A percentile compares a stretch with the other conserved stretches of the same genome.
Evolutionary conservation across 495 filamentous ascomycete genomes (phyloP).

Genomic region (Podospora pseudocomata): DNA sequence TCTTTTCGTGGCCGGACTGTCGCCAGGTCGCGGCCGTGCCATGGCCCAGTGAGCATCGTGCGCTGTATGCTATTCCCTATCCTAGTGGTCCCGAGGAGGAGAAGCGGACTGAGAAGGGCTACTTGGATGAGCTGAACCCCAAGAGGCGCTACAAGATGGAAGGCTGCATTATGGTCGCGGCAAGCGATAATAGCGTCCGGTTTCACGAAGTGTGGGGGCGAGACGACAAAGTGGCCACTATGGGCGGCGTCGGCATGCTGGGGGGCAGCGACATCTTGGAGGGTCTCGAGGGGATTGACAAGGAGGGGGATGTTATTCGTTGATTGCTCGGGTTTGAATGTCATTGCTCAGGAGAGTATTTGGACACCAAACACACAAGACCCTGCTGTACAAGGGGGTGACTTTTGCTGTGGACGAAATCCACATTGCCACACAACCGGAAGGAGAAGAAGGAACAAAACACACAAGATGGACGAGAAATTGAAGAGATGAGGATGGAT

Average conservation of each 20-base stretch:
- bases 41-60: slow-evolving; percentile 78
- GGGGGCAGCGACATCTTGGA: slow-evolving; percentile 89
- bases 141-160: slow-evolving; percentile 63
- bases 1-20: slow-evolving; percentile 95
- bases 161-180: slow-evolving; percentile 90
- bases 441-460: neutral
- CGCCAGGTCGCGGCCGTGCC: slow-evolving; percentile 83
- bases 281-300: slow-evolving; percentile 77
- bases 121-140: slow-evolving; percentile 7
- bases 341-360: neutral
- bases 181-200: slow-evolving; percentile 89
- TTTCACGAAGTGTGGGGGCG: slow-evolving; percentile 93
- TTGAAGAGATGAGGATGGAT: slow-evolving; percentile 2
- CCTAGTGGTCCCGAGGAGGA: slow-evolving; percentile 52
- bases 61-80: slow-evolving; percentile 70
- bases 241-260: slow-evolving; percentile 61
- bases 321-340: slow-evolving; percentile 23
- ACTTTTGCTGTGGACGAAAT: neutral
- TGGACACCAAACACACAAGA: neutral
- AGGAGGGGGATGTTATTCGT: slow-evolving; percentile 60
- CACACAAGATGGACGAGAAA: neutral
- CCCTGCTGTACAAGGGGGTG: neutral
- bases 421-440: neutral
- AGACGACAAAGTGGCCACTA: slow-evolving; percentile 49
- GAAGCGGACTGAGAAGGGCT: slow-evolving; percentile 10